Evolutionary conservation across 2,329 filamentous ascomycete genomes (phyloP), one percentile per base, ranked within the genome.

Genomic region (Corinectria fuckeliana): DNA sequence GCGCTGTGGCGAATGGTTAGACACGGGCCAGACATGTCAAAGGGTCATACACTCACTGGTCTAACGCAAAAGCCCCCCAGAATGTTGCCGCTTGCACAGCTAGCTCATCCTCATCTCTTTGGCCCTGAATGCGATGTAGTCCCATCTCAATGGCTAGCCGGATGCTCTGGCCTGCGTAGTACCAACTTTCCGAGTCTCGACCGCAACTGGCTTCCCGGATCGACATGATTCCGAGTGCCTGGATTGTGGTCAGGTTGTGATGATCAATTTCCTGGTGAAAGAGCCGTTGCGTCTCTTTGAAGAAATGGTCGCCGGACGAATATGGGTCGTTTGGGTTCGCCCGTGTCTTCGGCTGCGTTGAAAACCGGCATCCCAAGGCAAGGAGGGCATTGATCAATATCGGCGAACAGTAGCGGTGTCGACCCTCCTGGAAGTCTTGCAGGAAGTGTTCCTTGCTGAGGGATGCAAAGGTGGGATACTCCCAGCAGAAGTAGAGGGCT

Each of bases 151-250:
- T 80, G 26, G 88, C 89, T 62, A 92, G 82, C 4, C 88, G 84
- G 58, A 92, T 86, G 68, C 88, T 91, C 71, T 91, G 86, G 1
- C 90, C 89, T 2, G 88, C 86, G 63, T 90, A 89, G 58, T 86
- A 89, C 81, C 89, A 91, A 50, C 89, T 90, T 63, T 89, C 86
- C 26, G 88, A 91, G 68, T 92, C 88, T 30, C 89, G 82, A 0
- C 89, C 89, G 63, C 86, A 88, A 69, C 89, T 91, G 3, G 88
- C 88, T 75, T 93, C 89, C 39, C 90, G 80, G 63, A 92, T 87
- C 5, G 88, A 88, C 88, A 93, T 91, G 67, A 93, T 85, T 5
- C 89, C 89, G 16, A 93, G 77, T 1, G 90, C 90, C 76, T 93
- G 90, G 42, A 91, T 88, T 4, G 88, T 91, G 2, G 89, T 91